Conservation (phyloP, 2,329 filamentous ascomycete genomes). For the Fusarium sulawesiense region DNA sequence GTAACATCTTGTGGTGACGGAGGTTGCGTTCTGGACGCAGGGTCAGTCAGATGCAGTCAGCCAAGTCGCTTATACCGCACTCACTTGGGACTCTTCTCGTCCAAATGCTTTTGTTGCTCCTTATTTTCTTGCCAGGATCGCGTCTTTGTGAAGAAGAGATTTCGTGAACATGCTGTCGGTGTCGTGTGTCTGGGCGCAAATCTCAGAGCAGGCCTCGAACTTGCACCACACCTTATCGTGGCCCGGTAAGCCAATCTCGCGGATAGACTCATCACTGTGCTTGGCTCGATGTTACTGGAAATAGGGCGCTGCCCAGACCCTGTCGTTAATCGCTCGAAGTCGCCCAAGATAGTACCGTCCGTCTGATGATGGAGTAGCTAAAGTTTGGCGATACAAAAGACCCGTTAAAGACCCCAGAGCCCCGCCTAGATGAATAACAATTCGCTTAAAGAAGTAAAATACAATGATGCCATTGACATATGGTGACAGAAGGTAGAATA, state of each 20-base stretch:
- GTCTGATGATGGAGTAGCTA: neutral
- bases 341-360: neutral
- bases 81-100: constrained; percentile 13
- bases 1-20: neutral
- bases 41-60: constrained; percentile 1
- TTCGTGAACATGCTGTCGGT: constrained; percentile 12
- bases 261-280: constrained; percentile 25
- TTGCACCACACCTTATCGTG: constrained; percentile 14
- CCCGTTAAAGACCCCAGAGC: constrained; percentile 22
- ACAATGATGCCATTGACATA: neutral
- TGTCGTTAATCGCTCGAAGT: constrained; percentile 13
- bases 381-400: constrained; percentile 5
- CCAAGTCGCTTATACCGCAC: neutral
- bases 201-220: constrained; percentile 12
- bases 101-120: constrained; percentile 17
- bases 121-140: constrained; percentile 37
- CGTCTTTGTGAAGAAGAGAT: constrained; percentile 41
- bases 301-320: constrained; percentile 14
- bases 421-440: constrained; percentile 23
- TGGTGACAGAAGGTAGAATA: neutral
- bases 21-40: constrained; percentile 14
- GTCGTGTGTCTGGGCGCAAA: constrained; percentile 13
- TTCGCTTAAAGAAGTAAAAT: neutral
- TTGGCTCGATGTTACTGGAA: constrained; percentile 10
- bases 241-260: constrained; percentile 32